phyloP scores from a whole-genome alignment of 306 rosid genomes.

The Pueraria montana region DNA sequence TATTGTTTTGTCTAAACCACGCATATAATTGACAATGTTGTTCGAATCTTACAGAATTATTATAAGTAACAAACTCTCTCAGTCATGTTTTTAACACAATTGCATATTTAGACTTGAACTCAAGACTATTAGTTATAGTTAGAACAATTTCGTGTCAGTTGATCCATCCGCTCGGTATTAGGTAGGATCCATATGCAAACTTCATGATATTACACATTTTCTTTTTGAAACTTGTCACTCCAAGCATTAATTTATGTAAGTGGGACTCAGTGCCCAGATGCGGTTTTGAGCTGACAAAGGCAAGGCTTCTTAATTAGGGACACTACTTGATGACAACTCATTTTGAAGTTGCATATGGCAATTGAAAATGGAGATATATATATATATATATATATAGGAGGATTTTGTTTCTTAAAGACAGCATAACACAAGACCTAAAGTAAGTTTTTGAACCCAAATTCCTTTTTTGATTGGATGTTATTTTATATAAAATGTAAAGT shows the following conservation, averaged over 20 bases:
- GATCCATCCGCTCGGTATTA: no score
- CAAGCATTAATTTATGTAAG: slow-evolving; percentile 22
- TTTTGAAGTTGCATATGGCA: not conserved
- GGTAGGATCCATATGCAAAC: not conserved
- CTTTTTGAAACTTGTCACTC: slow-evolving; percentile 9
- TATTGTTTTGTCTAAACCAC: no score
- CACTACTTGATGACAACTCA: slow-evolving; percentile 42
- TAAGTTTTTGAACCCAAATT: not conserved
- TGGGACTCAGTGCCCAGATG: not conserved
- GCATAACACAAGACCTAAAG: not conserved
- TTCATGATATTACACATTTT: not conserved
- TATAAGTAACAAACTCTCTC: no score
- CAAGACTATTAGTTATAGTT: no score
- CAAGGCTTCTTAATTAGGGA: slow-evolving; percentile 20
- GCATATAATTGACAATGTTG: no score
- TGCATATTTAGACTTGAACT: no score
- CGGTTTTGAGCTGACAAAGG: no score
- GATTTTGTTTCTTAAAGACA: not conserved
- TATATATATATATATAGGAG: not conserved
- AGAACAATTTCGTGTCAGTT: no score
- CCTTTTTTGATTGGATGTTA: not conserved
- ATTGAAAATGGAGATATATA: not conserved
- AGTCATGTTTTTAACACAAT: no score
- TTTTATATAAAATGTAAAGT: not conserved
- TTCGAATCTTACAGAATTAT: no score